phyloP scores from a whole-genome alignment of 108 stramenopile genomes.

The Skeletonema marinoi region DNA sequence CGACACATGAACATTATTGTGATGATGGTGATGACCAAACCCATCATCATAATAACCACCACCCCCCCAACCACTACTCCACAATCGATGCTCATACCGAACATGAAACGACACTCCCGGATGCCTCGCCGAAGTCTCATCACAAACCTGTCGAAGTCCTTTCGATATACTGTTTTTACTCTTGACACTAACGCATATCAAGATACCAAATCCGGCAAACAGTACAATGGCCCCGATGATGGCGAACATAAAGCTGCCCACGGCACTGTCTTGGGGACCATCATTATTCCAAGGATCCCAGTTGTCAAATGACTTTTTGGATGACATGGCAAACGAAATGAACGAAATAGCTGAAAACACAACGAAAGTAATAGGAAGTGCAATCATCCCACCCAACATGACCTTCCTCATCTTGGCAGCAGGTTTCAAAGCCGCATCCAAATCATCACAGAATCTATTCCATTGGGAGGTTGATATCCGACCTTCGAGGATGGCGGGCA shows the following conservation, averaged over 20 bases:
- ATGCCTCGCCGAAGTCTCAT: background rate
- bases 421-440: background rate
- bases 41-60: background rate
- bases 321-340: background rate
- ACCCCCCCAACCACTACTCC: background rate
- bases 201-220: background rate
- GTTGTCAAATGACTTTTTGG: background rate
- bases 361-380: background rate
- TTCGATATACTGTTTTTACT: background rate
- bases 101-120: conserved; percentile 6
- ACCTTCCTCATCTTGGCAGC: background rate
- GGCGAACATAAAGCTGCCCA: background rate
- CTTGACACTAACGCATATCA: background rate
- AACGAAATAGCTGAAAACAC: background rate
- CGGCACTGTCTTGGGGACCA: background rate
- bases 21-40: background rate
- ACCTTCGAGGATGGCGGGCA: background rate
- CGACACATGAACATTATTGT: background rate
- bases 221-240: background rate
- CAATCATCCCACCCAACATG: background rate
- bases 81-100: background rate
- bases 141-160: conserved; percentile 1
- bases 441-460: background rate
- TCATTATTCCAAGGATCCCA: background rate
- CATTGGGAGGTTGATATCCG: background rate